Base-by-base conservation (phyloP, 2,329 filamentous ascomycete genomes). In the Rachicladosporium sp. region DNA sequence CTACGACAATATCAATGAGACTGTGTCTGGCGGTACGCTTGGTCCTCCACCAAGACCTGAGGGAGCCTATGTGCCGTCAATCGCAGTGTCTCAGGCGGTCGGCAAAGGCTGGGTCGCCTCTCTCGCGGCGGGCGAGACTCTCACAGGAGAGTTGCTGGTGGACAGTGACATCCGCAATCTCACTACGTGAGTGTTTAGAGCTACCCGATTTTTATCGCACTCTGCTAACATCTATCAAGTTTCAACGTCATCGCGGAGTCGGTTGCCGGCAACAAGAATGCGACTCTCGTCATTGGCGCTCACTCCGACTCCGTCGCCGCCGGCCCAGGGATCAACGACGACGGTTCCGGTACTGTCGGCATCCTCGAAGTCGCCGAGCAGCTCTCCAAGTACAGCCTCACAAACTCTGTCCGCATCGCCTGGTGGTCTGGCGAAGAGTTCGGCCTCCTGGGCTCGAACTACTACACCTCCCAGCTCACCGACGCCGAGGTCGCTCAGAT, bases 1-100 rank as follows among this genome's bases (percentile, higher is more conserved):
- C 33, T 88, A 83, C 62, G 85, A 88, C 65, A 79, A 78, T 48
- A 74, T 76, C 2, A 60, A 69, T 1, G 80, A 74, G 9, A 48
- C 53, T 1, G 48, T 54, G 6, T 57, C 62, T n/a, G 83, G 81
- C 30, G 43, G 31, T 19, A 43, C 41, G 4, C 37, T 43, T 12
- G 41, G 41, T 10, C 35, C 36, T 7, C 42, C 50, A 1, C 41
- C 41, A 21, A 37, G 41, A 11, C 74, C 63, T 2, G 54, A 64
- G 29, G 63, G 63, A 2, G 50, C 62, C 4, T 74, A 84, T 50
- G 66, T 82, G 4, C 74, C 82, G 0, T 83, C 77, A 1, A 77
- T 86, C 44, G 78, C 78, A 1, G 62, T 88, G 19, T 71, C 71
- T 3, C 67, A 70, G 10, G 62, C 65, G 6, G 71, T 76, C 21